Evolutionary conservation across 352 stramenopile genomes (phyloP).

Genomic region (Phytophthora ramorum): DNA sequence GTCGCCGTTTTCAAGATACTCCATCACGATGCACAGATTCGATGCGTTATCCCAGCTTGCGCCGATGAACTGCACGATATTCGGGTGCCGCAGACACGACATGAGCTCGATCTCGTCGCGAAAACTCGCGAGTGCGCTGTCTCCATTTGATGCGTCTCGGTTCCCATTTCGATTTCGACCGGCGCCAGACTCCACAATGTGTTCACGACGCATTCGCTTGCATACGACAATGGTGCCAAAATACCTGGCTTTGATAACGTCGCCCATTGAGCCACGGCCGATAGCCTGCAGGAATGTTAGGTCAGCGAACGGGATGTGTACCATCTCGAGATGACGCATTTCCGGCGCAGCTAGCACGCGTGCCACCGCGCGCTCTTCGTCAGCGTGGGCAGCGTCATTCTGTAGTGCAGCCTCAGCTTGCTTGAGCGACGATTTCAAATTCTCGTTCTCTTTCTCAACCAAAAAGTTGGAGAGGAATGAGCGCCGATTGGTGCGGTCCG

Average conservation of each 20-base stretch:
- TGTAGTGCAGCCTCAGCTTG: slow-evolving; percentile 84
- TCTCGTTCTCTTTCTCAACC: slow-evolving; percentile 88
- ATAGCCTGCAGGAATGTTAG: slow-evolving; percentile 86
- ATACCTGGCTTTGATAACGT: slow-evolving; percentile 91
- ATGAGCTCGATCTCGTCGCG: slow-evolving; percentile 90
- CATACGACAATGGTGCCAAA: slow-evolving; percentile 89
- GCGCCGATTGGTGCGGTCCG: slow-evolving; percentile 78
- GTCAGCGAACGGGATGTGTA: slow-evolving; percentile 87
- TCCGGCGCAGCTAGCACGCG: slow-evolving; percentile 71
- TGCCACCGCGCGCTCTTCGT: slow-evolving; percentile 78
- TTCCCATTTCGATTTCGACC: slow-evolving; percentile 24
- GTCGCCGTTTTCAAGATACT: slow-evolving; percentile 91
- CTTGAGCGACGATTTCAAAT: slow-evolving; percentile 78
- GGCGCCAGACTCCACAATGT: slow-evolving; percentile 61
- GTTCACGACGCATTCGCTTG: slow-evolving; percentile 88
- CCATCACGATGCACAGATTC: slow-evolving; percentile 91
- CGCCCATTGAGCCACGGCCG: slow-evolving; percentile 79
- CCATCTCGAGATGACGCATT: slow-evolving; percentile 79
- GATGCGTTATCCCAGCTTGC: slow-evolving; percentile 90
- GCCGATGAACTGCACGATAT: slow-evolving; percentile 91
- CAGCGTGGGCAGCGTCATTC: slow-evolving; percentile 77
- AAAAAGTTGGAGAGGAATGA: slow-evolving; percentile 86
- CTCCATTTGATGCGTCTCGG: slow-evolving; percentile 26
- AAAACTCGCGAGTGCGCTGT: slow-evolving; percentile 72
- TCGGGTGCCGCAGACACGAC: slow-evolving; percentile 85